These are phyloP conservation scores for Nakaseomyces sp. DNA, from an alignment of 1,139 yeast species.

Conservation along the genomic window DNA sequence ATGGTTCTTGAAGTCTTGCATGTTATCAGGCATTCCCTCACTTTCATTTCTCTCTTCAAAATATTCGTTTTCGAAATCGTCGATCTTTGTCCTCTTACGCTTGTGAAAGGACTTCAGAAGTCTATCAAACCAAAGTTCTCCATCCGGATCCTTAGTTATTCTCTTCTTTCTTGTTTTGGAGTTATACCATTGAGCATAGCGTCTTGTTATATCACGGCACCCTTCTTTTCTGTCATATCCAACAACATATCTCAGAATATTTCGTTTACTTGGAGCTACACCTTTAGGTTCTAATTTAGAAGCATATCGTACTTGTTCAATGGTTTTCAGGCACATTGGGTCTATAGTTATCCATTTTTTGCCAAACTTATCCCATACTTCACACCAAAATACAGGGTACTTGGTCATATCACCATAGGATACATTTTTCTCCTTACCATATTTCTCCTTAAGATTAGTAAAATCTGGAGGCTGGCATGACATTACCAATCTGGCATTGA, in stretches of 20 bases:
- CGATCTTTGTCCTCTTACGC: slow-evolving; percentile 41
- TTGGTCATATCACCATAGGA: slow-evolving; percentile 15
- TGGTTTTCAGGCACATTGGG: slow-evolving; percentile 54
- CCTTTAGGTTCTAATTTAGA: slow-evolving; percentile 64
- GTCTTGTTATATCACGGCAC: slow-evolving; percentile 72
- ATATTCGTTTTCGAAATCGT: slow-evolving; percentile 62
- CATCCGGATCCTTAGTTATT: slow-evolving; percentile 50
- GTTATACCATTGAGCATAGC: slow-evolving; percentile 65
- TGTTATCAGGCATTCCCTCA: slow-evolving; percentile 83
- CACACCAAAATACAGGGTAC: slow-evolving; percentile 85
- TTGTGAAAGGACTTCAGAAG: slow-evolving; percentile 23
- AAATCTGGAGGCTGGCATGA: slow-evolving; percentile 89
- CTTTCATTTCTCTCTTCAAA: slow-evolving; percentile 55
- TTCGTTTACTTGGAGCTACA: slow-evolving; percentile 49
- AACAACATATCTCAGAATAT: slow-evolving; percentile 61
- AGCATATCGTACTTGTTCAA: slow-evolving; percentile 59
- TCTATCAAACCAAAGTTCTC: slow-evolving; percentile 55
- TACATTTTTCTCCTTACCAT: slow-evolving; percentile 4
- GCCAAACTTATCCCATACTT: slow-evolving; percentile 74
- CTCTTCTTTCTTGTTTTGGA: slow-evolving; percentile 69
- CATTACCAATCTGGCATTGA: slow-evolving; percentile 65
- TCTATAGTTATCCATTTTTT: slow-evolving; percentile 81
- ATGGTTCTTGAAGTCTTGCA: slow-evolving; percentile 78
- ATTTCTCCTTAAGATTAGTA: slow-evolving; percentile 35
- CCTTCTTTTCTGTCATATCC: slow-evolving; percentile 63